A percentile compares a stretch with the other conserved stretches of the same genome.
Evolutionary conservation across 2,329 filamentous ascomycete genomes (phyloP).

Genomic region (Ascochyta clinopodiicola): DNA sequence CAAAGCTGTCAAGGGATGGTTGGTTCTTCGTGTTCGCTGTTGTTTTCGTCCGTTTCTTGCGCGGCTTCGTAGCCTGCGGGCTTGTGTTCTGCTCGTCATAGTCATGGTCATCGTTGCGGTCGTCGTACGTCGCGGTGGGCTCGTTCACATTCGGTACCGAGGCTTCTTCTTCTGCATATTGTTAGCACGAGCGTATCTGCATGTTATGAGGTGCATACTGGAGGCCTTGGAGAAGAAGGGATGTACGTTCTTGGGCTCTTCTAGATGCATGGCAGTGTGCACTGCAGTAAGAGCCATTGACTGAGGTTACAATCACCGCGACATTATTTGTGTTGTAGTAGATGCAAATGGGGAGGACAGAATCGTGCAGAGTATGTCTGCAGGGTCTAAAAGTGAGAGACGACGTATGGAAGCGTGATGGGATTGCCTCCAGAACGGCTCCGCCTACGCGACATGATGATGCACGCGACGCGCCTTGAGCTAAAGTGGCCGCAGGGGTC

Average conservation of each 20-base stretch:
- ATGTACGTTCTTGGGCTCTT: slow-evolving; percentile 44
- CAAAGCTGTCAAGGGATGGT: slow-evolving; percentile 37
- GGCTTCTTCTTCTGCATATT: slow-evolving; percentile 19
- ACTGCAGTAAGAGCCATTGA: slow-evolving; percentile 49
- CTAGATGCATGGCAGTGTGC: slow-evolving; percentile 47
- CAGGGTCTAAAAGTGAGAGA: neutral
- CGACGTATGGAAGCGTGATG: slow-evolving; percentile 6
- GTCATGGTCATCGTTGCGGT: slow-evolving; percentile 29
- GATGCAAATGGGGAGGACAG: too few relatives aligned
- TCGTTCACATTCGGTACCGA: slow-evolving; percentile 16
- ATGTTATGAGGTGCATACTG: slow-evolving; percentile 21
- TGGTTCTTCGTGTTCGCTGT: slow-evolving; percentile 26
- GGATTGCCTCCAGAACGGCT: neutral
- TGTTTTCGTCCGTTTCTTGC: slow-evolving; percentile 38
- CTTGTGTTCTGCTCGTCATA: slow-evolving; percentile 24
- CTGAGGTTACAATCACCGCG: slow-evolving; percentile 1
- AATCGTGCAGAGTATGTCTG: neutral
- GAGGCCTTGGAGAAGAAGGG: slow-evolving; percentile 48
- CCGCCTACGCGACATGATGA: slow-evolving; percentile 11
- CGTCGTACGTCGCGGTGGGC: slow-evolving; percentile 6
- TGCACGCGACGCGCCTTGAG: slow-evolving; percentile 21
- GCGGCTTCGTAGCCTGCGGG: slow-evolving; percentile 20
- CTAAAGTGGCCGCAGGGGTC: slow-evolving; percentile 10
- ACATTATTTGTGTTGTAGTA: neutral
- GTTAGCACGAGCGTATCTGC: slow-evolving; percentile 2